Evolutionary conservation across 2,329 filamentous ascomycete genomes (phyloP), one percentile per base, ranked within the genome.

Genomic region (Scortechinia acanthostroma): DNA sequence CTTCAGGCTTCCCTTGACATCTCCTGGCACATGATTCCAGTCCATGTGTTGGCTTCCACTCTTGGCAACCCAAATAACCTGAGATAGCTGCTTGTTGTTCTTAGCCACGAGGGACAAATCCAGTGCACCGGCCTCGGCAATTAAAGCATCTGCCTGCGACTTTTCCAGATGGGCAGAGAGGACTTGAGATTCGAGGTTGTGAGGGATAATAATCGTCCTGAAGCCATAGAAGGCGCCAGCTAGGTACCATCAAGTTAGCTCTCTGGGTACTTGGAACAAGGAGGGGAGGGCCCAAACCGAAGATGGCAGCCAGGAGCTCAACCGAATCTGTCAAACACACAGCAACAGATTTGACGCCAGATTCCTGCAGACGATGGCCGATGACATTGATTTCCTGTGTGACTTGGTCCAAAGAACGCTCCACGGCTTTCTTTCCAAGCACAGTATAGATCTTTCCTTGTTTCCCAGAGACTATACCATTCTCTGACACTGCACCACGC

Each of bases 251-350:
- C n/a, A n/a, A n/a, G n/a, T n/a, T n/a, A n/a, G n/a, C n/a, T n/a
- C n/a, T n/a, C n/a, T n/a, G n/a, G n/a, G n/a, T n/a, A n/a, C n/a
- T n/a, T n/a, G 17, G 17, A 13, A 40, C 17, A 40, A 40, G 20
- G 17, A 10, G 17, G 6, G 6, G 17, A 40, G 10, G 97, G 51
- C 88, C 82, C 61, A 87, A 91, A 46, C 91, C 89, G 56, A 98
- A 95, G 17, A 97, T 69, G 4, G 86, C 75, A 23, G 80, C 76
- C 43, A 98, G 70, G 49, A 95, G 80, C 65, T 98, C 93, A 55
- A 95, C 74, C 42, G 90, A 95, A 71, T 98, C 96, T 37, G 91
- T 89, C 46, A 97, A 74, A 62, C 94, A 95, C 51, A 97, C 77
- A 50, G 90, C 93, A 22, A 97, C 87, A 43, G 81, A 84, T 59